Base-by-base conservation (phyloP, 371 early-diverging fungal species). In the Rhizomucor miehei region DNA sequence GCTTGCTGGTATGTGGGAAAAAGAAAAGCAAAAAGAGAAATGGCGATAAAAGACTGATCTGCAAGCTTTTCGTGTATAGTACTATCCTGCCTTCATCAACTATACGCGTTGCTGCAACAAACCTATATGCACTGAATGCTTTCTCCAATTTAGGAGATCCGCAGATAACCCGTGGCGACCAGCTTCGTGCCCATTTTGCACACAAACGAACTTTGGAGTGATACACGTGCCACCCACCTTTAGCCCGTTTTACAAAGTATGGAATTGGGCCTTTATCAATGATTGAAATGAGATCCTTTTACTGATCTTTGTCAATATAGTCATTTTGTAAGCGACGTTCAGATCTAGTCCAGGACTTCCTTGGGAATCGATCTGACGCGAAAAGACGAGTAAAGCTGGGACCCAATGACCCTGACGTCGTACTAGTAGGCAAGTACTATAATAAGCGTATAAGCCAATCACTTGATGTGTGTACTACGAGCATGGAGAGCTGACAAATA, bases 121-220 rank as follows among this genome's bases (percentile, higher is more conserved):
- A 60, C 90, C 93, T 24, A 90, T 94, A 54, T 94, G 95, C 69
- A 91, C 94, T 13, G 94, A 94, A 54, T 94, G 95, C 66, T 92
- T 94, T 70, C 79, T 94, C 48, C 93, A 94, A 75, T 86, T 94
- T 66, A 88, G 85, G 69, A 79, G 93, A 48, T 79, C 80, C 41
- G 72, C 56, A 0, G 61, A 62, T 52, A 63, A 67, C 44, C 74
- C 80, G 20, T 37, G 56, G 20, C 66, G 70, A 48, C 75, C 88
- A 12, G 79, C 88, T 5, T 69, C 74, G 25, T 94, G 95, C 51
- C 95, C 95, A 1, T 94, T 82, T 65, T 94, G 95, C 67, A 88
- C 89, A 3, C 80, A 87, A 50, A 82, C 90, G 1, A 77, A 89
- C 53, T 86, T 94, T 67, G 93, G 93, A n/a, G 73, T 94, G 14